A percentile compares a stretch with the other conserved stretches of the same genome.
Evolutionary conservation across 1,284 basidiomycete genomes (phyloP).

Genomic region (Papiliotrema fonsecae): DNA sequence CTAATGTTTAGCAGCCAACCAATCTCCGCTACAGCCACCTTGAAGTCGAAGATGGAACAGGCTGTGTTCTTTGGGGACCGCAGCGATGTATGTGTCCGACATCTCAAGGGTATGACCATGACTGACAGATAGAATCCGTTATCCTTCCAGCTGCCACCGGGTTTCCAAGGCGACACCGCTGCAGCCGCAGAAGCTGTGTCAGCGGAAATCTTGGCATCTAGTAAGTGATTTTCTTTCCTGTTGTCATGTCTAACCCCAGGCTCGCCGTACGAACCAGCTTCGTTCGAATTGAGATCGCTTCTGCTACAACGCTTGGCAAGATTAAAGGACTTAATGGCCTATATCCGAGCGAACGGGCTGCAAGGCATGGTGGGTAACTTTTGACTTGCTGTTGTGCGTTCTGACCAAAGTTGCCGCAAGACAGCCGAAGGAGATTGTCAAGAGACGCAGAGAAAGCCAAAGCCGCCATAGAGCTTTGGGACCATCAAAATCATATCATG

Average conservation of each 20-base stretch:
- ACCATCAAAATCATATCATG: constrained; percentile 60
- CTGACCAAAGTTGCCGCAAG: constrained; percentile 66
- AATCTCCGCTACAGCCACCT: constrained; percentile 38
- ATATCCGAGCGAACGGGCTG: constrained; percentile 79
- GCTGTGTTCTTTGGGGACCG: constrained; percentile 55
- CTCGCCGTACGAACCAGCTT: constrained; percentile 64
- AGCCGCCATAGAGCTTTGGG: constrained; percentile 78
- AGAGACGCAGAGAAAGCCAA: constrained; percentile 86
- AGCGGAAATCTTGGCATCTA: constrained; percentile 47
- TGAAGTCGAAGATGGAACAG: constrained; percentile 54
- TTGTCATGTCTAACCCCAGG: constrained; percentile 50
- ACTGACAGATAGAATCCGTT: constrained; percentile 50
- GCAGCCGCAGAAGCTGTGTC: constrained; percentile 51
- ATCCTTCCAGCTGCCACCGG: constrained; percentile 50
- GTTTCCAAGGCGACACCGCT: constrained; percentile 51
- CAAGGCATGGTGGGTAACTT: constrained; percentile 59
- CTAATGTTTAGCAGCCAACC: too few species aligned
- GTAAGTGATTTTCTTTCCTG: too few species aligned
- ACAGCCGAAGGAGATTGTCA: constrained; percentile 67
- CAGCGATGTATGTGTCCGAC: constrained; percentile 23
- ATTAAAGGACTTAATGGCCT: constrained; percentile 74
- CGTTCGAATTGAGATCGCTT: constrained; percentile 76
- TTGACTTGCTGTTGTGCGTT: not conserved
- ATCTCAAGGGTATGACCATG: not conserved
- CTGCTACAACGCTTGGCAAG: constrained; percentile 69